Conservation (phyloP, 306 rosid genomes). For the Dalbergia cochinchinensis region DNA sequence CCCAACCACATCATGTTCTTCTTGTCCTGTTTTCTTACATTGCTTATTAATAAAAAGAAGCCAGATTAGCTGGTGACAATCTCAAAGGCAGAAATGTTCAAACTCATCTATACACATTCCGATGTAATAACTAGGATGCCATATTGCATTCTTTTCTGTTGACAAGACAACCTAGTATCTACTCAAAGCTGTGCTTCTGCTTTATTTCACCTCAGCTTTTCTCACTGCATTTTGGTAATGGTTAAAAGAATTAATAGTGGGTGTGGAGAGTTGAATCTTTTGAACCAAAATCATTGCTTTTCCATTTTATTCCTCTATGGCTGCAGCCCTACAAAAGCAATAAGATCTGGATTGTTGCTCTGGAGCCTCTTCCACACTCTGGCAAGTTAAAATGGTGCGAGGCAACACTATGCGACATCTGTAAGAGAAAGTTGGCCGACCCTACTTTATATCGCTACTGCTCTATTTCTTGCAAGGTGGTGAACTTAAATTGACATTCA, state of each 20-base stretch:
- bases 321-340: constrained; percentile 51
- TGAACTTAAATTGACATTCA: neutral
- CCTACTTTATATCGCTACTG: constrained; percentile 43
- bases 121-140: neutral
- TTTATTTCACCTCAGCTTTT: neutral
- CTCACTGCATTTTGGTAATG: neutral
- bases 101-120: no score
- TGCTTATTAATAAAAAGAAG: neutral
- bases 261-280: neutral
- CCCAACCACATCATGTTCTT: neutral
- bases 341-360: constrained; percentile 39
- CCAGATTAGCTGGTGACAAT: neutral
- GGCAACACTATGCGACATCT: constrained; percentile 34
- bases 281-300: neutral
- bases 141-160: constrained; percentile 3
- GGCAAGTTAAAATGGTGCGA: neutral
- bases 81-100: neutral
- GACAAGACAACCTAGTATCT: neutral
- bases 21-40: neutral
- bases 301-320: neutral
- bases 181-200: neutral
- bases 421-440: constrained; percentile 40
- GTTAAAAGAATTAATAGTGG: neutral
- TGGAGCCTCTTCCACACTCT: constrained; percentile 49
- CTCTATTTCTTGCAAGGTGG: constrained; percentile 53